Percentiles rank a stretch among this genome's conserved stretches.
Evolutionary conservation across 495 filamentous ascomycete species (phyloP).

Genomic region (Aspergillus cavernicola): DNA sequence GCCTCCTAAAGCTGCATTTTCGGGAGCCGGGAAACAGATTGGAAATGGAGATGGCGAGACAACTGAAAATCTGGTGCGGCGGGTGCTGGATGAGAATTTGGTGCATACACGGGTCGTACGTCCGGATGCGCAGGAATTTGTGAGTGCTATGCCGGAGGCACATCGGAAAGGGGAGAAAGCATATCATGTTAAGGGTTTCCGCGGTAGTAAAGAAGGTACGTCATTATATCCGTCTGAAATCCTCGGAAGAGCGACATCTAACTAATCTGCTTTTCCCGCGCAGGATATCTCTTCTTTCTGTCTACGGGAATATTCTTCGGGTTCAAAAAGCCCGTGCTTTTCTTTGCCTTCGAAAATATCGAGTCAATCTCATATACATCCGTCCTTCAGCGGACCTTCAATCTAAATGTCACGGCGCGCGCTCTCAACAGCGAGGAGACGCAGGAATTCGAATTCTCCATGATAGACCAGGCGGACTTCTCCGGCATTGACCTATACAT

Average conservation of each 20-base stretch:
- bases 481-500: conserved; percentile 82
- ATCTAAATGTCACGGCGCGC: conserved; percentile 69
- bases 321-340: conserved; percentile 92
- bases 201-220: conserved; percentile 86
- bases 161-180: conserved; percentile 86
- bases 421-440: conserved; percentile 41
- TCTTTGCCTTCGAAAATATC: conserved; percentile 75
- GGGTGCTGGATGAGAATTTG: conserved; percentile 59
- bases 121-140: conserved; percentile 71
- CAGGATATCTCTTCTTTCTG: conserved; percentile 86
- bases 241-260: not conserved
- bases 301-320: conserved; percentile 84
- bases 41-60: conserved; percentile 54
- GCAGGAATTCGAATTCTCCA: conserved; percentile 76
- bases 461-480: conserved; percentile 85
- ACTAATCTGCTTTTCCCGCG: conserved; percentile 1
- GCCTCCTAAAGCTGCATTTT: conserved; percentile 58
- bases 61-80: conserved; percentile 58
- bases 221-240: not conserved
- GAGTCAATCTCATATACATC: conserved; percentile 83
- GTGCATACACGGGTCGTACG: conserved; percentile 56
- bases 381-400: conserved; percentile 90
- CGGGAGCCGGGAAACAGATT: conserved; percentile 35
- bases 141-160: conserved; percentile 70
- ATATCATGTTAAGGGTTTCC: conserved; percentile 87